phyloP scores from a whole-genome alignment of 352 stramenopile species.

The Globisporangium echinulatum region DNA sequence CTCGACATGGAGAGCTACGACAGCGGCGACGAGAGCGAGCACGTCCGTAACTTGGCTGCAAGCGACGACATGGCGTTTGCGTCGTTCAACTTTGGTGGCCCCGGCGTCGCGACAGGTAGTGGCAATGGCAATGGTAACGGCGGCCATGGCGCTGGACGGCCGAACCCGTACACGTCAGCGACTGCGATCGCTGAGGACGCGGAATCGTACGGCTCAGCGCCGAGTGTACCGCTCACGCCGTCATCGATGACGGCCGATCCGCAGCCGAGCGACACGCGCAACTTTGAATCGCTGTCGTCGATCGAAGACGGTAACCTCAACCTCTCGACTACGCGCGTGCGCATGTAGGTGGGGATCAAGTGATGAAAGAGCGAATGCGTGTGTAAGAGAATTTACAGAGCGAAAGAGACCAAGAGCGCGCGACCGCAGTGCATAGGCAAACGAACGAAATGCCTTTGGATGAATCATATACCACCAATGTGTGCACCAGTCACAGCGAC shows the following conservation, averaged over 20 bases:
- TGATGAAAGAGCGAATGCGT: not conserved
- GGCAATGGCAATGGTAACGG: not conserved
- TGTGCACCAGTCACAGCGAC: too few species aligned
- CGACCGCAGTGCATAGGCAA: too few species aligned
- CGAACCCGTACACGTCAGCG: conserved; percentile 15
- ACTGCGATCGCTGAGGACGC: conserved; percentile 16
- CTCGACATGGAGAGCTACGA: conserved; percentile 11
- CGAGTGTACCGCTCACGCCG: conserved; percentile 12
- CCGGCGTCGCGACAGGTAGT: not conserved
- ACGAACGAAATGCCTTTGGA: too few species aligned
- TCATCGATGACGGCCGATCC: conserved; percentile 2
- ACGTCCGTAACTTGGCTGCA: not conserved
- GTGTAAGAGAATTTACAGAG: not conserved
- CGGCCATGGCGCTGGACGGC: conserved; percentile 4
- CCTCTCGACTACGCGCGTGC: conserved; percentile 20
- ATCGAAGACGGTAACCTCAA: conserved; percentile 24
- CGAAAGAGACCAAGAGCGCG: too few species aligned
- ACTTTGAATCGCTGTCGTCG: conserved; percentile 39
- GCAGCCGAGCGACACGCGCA: conserved; percentile 21
- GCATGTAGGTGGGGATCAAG: conserved; percentile 20
- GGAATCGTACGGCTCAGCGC: conserved; percentile 7
- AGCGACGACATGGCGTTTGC: conserved; percentile 16
- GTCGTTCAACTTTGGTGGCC: conserved; percentile 16
- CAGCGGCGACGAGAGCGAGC: not conserved
- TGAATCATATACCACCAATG: too few species aligned